These are phyloP conservation scores for Neofusicoccum kwambonambiense DNA, from an alignment of 2,329 filamentous ascomycete species.

Conservation along the genomic window DNA sequence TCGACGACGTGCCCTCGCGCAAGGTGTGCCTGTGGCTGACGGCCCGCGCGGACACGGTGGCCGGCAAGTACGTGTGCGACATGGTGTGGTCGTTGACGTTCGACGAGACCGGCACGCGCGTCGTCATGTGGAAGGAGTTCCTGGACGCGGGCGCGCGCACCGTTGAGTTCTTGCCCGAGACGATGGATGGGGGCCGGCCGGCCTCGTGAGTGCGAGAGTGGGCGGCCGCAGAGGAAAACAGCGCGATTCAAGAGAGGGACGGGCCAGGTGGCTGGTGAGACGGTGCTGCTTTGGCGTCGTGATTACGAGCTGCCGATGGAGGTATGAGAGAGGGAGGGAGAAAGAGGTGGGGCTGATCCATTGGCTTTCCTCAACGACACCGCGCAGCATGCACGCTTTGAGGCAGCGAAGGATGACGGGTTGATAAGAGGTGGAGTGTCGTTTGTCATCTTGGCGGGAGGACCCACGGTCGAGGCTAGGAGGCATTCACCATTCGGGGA, in stretches of 20 bases:
- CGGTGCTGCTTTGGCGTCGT: background rate
- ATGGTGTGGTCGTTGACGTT: constrained; percentile 7
- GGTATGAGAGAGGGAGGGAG: background rate
- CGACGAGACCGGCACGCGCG: background rate
- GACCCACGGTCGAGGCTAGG: background rate
- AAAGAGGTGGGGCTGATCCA: background rate
- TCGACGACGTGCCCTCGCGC: constrained; percentile 1
- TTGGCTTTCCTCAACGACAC: background rate
- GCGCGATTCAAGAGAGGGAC: no score
- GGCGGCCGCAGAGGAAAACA: background rate
- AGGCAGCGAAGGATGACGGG: background rate
- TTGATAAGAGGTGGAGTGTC: background rate
- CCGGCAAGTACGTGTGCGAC: constrained; percentile 2
- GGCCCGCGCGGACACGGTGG: background rate
- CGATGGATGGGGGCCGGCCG: background rate
- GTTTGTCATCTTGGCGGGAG: background rate
- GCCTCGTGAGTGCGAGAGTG: background rate
- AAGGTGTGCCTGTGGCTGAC: constrained; percentile 13
- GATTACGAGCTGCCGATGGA: background rate
- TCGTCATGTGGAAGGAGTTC: constrained; percentile 9
- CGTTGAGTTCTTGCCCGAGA: background rate
- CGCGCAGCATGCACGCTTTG: background rate
- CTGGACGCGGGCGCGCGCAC: background rate
- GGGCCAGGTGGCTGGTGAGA: background rate
- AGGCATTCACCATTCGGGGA: background rate